Base-by-base conservation (phyloP, 352 stramenopile genomes). In the Globisporangium canariense region DNA sequence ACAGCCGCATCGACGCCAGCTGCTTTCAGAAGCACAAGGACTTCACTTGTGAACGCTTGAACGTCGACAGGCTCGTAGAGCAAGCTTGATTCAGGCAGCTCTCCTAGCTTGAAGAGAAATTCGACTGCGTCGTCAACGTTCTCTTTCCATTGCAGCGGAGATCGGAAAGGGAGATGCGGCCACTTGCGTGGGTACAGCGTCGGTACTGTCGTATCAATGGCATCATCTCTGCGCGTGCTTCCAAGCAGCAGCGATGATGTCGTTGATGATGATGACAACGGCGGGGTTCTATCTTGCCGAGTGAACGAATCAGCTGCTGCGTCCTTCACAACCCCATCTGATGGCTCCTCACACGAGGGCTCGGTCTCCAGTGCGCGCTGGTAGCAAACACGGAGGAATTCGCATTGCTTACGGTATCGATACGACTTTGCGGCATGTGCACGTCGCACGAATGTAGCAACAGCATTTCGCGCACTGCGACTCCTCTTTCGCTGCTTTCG, bases 31-130 rank as follows among this genome's bases (percentile, higher is more conserved):
- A 74, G 56, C 20, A 57, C 49, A 2, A 60, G 57, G 7, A 76
- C 67, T 5, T 67, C 63, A 9, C 53, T 20, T 1, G 67, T 51
- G 70, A 93, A 90, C 30, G 41, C 60, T 16, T 73, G 65, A 0
- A 79, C 36, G 56, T 89, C 69, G 34, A 93, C 73, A 0, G 82
- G 79, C 40, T 93, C 84, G 54, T 93, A 93, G 5, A 86, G 67
- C 10, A 93, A 59, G 60, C 77, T 90, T 22, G 68, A 66, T 18
- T 83, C 77, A 1, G 81, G 76, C 4, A 93, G 60, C 50, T 85
- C 69, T 4, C 58, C 65, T n/a, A 93, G 70, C 18, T 73, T 76
- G 36, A 66, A 59, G 16, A 83, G 66, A 56, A 90, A 93, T 11
- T 73, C 69, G 47, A 90, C 62, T 4, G 71, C 75, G 32, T 63